These are phyloP conservation scores for Trypanosoma theileri DNA, from an alignment of 208 protist genomes.

Conservation along the genomic window DNA sequence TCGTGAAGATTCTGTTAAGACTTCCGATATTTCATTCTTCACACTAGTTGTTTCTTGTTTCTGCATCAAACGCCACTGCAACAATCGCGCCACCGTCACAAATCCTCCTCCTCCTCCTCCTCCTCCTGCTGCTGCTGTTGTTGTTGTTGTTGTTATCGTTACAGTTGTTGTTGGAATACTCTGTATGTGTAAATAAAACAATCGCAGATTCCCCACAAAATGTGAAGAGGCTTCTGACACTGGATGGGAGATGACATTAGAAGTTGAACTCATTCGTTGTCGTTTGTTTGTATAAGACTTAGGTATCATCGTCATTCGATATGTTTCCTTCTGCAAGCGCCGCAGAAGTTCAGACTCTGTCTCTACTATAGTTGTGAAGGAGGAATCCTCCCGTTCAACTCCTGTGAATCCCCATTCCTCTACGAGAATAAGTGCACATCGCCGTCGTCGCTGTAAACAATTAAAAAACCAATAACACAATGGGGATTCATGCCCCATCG, in stretches of 20 bases:
- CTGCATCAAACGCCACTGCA: constrained; percentile 13
- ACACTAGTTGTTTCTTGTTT: neutral
- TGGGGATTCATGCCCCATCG: constrained; percentile 40
- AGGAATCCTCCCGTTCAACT: neutral
- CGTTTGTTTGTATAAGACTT: neutral
- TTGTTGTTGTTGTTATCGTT: no score
- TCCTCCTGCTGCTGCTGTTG: neutral
- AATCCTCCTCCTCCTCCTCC: neutral
- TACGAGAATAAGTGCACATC: constrained; percentile 59
- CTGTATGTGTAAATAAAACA: constrained; percentile 27
- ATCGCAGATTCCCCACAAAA: constrained; percentile 16
- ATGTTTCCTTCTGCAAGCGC: constrained; percentile 6
- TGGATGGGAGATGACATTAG: neutral
- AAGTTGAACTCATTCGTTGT: neutral
- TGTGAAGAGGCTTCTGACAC: neutral
- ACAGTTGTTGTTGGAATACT: neutral
- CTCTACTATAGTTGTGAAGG: constrained; percentile 3
- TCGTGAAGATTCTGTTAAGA: neutral
- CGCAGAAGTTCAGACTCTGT: constrained; percentile 17
- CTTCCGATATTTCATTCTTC: neutral
- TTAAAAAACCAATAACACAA: constrained; percentile 55
- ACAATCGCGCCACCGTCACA: constrained; percentile 13
- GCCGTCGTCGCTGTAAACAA: constrained; percentile 53
- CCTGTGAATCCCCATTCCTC: constrained; percentile 32
- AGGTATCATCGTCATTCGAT: neutral